Evolutionary conservation across 75 land plant species (phyloP), one percentile per base, ranked within the genome.

Genomic region (Cupressus sempervirens): DNA sequence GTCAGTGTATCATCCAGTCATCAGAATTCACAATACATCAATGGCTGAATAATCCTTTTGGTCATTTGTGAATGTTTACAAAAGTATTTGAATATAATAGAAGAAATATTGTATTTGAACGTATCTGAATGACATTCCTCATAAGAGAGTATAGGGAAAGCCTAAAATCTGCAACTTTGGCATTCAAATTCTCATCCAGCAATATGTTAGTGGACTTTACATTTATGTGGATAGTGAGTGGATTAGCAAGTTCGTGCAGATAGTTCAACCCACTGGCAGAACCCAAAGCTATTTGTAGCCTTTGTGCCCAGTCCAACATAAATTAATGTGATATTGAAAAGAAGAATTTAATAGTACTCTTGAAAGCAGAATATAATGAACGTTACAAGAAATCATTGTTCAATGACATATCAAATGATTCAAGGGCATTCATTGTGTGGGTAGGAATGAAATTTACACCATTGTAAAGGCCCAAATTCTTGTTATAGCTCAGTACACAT

Each of bases 81-180:
- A 9, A 48, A 48, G 13, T 48, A 11, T 48, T 1, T 48, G 1
- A 9, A 11, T 11, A 48, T 48, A 48, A 48, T 48, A 13, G 52
- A 48, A 48, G 52, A 48, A 6, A 7, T 48, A 11, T 48, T 10
- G 1, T 48, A 48, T 10, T 48, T 48, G 13, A 11, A 48, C 52
- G 2, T 48, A 48, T 48, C 12, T 48, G 7, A 48, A 11, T 48
- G 9, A 10, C 12, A 48, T 48, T 11, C 13, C 52, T 13, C 12
- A 48, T 48, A 48, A 48, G 52, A 13, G 13, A 48, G 52, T 48
- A 48, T 48, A 48, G 92, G 18, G 96, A 93, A 32, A 94, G 87
- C 29, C 98, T 95, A 84, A 94, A 93, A 87, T 94, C 96, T 48
- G 98, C 93, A 38, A 96, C 98, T 77, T 94, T 96, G 36, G 98